These are phyloP conservation scores for Globisporangium nagaii DNA, from an alignment of 352 stramenopile species.

Conservation along the genomic window DNA sequence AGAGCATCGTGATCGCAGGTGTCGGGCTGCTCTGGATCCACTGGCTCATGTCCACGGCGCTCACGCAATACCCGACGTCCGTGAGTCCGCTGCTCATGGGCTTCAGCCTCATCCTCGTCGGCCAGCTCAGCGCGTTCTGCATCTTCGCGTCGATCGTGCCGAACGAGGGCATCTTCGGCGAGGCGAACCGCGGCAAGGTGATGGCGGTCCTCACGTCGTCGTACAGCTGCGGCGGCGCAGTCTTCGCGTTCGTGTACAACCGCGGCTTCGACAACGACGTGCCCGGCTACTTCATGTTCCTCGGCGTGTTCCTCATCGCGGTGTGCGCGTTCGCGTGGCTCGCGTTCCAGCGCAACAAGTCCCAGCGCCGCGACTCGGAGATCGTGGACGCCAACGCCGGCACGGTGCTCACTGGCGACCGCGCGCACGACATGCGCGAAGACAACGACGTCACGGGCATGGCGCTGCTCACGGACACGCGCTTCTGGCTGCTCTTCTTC, in stretches of 20 bases:
- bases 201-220: slow-evolving; percentile 64
- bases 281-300: slow-evolving; percentile 67
- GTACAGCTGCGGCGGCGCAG: slow-evolving; percentile 73
- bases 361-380: slow-evolving; percentile 36
- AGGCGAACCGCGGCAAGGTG: slow-evolving; percentile 65
- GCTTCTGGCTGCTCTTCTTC: slow-evolving; percentile 78
- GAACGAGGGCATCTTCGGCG: slow-evolving; percentile 75
- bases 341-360: slow-evolving; percentile 31
- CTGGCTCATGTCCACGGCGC: slow-evolving; percentile 31
- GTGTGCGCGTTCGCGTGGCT: slow-evolving; percentile 45
- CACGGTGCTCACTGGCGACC: slow-evolving; percentile 14
- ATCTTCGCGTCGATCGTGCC: slow-evolving; percentile 74
- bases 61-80: slow-evolving; percentile 32
- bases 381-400: slow-evolving; percentile 28
- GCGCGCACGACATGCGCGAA: slow-evolving; percentile 17
- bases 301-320: slow-evolving; percentile 45
- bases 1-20: slow-evolving; percentile 46
- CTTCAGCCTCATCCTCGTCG: slow-evolving; percentile 47
- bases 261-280: slow-evolving; percentile 55
- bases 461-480: slow-evolving; percentile 38
- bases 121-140: slow-evolving; percentile 61
- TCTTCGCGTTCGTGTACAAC: slow-evolving; percentile 74
- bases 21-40: slow-evolving; percentile 32
- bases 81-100: slow-evolving; percentile 51
- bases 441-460: slow-evolving; percentile 54